Base-by-base conservation (phyloP, 106 monocot genomes). In the Agapanthus africanus region DNA sequence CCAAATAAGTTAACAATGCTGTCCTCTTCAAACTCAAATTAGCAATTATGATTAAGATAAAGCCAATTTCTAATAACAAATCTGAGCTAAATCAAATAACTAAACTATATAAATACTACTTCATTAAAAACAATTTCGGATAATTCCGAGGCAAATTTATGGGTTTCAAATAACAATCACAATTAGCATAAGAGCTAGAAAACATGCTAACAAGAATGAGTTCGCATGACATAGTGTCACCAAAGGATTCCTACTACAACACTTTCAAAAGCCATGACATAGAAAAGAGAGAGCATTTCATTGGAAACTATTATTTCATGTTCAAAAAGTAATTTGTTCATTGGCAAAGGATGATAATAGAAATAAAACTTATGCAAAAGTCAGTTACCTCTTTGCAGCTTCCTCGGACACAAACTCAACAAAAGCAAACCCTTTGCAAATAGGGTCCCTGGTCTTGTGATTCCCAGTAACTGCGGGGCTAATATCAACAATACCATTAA, bases 401-500 rank as follows among this genome's bases (percentile, higher is more conserved):
- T 79, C 84, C 37, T 85, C 61, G 59, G 92, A 84, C 27, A 71
- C 57, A 16, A 99, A 61, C 46, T 82, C 79, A 65, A 99, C 34
- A 68, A 85, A 99, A 60, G 97, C 97, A 71, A 92, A 92, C 16
- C 97, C 97, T 79, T 82, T 99, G 73, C 97, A 99, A 36, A 99
- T 71, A 63, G 97, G 97, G 70, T 99, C 97, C 64, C 90, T 92
- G n/a, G 97, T 99, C 74, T 99, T 99, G 66, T 65, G 66, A 66
- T 83, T 99, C 51, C 84, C 97, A 68, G 56, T 74, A 28, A 87
- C 84, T 44, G 87, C 88, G 49, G 97, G 90, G 36, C 34, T 80
- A 78, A 99, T 90, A 33, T 80, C 73, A 38, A 85, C 25, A 59
- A 99, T 82, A 44, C 84, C 87, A 67, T 66, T 70, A 66, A 92